A percentile compares a stretch with the other conserved stretches of the same genome.
These are phyloP conservation scores for Didymellaceae sp. DNA, from an alignment of 2,329 filamentous ascomycete species.

Conservation along the genomic window DNA sequence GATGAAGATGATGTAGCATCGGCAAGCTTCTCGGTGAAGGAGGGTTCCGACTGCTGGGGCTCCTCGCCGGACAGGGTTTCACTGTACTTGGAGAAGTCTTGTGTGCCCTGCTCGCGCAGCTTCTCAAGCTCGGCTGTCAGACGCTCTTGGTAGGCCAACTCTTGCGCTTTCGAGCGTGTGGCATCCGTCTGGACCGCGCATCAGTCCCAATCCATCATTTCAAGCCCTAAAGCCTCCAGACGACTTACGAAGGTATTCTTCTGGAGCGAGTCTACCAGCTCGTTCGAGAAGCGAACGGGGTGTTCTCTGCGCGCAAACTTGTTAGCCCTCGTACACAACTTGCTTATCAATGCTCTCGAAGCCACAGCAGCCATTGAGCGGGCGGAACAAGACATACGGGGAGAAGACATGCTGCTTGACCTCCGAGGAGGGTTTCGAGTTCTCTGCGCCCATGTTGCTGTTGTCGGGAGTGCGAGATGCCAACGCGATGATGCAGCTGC, in stretches of 20 bases:
- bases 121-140: constrained; percentile 84
- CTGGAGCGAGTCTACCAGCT: constrained; percentile 82
- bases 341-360: neutral
- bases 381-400: constrained; percentile 54
- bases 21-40: constrained; percentile 46
- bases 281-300: constrained; percentile 76
- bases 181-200: constrained; percentile 73
- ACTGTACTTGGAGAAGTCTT: constrained; percentile 72
- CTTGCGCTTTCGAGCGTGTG: constrained; percentile 80
- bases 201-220: constrained; percentile 12
- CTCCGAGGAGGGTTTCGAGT: constrained; percentile 64
- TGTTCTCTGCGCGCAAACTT: constrained; percentile 59
- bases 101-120: constrained; percentile 73
- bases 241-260: constrained; percentile 79
- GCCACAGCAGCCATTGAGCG: constrained; percentile 31
- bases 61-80: constrained; percentile 64
- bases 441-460: constrained; percentile 65
- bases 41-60: constrained; percentile 40
- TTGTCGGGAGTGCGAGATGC: constrained; percentile 28
- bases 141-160: constrained; percentile 87
- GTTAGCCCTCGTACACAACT: constrained; percentile 26
- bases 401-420: constrained; percentile 67
- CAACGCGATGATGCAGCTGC: constrained; percentile 36
- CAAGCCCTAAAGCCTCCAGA: neutral
- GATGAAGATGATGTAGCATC: constrained; percentile 46